Percentiles rank a stretch among this genome's conserved stretches.
These are phyloP conservation scores for Mallotus japonicus DNA, from an alignment of 441 rosid genomes.

Conservation along the genomic window DNA sequence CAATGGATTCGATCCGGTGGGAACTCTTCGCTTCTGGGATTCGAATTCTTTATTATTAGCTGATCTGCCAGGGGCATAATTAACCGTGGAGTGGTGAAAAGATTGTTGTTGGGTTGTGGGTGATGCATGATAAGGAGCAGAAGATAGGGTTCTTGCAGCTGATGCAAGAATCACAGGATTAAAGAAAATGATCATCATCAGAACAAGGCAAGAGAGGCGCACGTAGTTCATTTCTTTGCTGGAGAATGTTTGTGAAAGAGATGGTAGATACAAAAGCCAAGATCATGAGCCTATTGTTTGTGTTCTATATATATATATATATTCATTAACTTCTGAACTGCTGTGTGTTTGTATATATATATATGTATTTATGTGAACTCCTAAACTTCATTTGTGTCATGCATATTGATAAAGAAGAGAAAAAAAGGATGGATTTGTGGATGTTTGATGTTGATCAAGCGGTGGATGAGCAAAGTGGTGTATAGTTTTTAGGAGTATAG, in stretches of 20 bases:
- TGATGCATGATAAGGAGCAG: neutral
- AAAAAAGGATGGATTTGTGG: neutral
- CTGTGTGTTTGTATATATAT: neutral
- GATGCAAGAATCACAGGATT: constrained; percentile 6
- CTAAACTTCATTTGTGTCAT: neutral
- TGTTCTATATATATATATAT: neutral
- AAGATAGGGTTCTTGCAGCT: neutral
- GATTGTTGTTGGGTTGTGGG: neutral
- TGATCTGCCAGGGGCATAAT: neutral
- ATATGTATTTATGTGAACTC: neutral
- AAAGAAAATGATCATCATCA: constrained; percentile 9
- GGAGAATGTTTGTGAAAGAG: constrained; percentile 24
- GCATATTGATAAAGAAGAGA: neutral
- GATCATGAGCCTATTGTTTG: neutral
- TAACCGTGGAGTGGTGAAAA: neutral
- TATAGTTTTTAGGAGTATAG: neutral
- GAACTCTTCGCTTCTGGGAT: constrained; percentile 54
- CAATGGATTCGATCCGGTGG: constrained; percentile 64
- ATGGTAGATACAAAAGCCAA: constrained; percentile 8
- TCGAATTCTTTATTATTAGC: constrained; percentile 20
- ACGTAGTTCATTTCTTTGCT: constrained; percentile 32
- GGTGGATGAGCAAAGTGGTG: neutral
- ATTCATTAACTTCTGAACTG: neutral
- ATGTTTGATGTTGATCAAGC: neutral
- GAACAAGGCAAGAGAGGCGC: constrained; percentile 21